Conservation (phyloP, 148 eudicot species). For the Cornus florida region DNA sequence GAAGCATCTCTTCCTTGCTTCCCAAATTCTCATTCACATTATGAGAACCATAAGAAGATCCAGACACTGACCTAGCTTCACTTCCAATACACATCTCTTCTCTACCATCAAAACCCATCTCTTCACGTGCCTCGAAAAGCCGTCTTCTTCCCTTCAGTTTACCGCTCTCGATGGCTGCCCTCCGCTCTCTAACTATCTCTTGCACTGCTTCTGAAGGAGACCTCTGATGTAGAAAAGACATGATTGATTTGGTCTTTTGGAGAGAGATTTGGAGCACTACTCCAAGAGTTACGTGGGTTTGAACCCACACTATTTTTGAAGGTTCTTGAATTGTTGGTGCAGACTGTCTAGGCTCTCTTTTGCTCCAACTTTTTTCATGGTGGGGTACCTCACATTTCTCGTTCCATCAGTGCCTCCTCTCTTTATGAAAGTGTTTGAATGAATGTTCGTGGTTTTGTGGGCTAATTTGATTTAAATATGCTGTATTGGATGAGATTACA, state of each 20-base stretch:
- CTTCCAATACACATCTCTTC: not conserved
- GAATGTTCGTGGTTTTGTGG: not conserved
- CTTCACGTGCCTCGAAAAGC: conserved; percentile 14
- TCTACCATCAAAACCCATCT: not conserved
- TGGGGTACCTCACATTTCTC: conserved; percentile 4
- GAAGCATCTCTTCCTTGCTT: not conserved
- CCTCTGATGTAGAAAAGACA: conserved; percentile 21
- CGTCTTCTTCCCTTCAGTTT: conserved; percentile 17
- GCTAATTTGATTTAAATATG: not conserved
- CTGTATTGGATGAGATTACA: conserved; percentile 14
- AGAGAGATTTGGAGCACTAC: conserved; percentile 10
- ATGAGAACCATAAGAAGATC: not conserved
- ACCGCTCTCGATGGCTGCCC: conserved; percentile 1
- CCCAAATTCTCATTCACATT: conserved; percentile 10
- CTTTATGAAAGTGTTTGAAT: not conserved
- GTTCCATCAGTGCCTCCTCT: not conserved
- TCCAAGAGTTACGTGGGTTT: not conserved
- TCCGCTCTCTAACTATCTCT: not conserved
- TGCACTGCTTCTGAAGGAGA: not conserved
- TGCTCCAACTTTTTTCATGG: not conserved
- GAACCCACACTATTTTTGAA: not conserved
- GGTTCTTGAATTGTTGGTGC: not conserved
- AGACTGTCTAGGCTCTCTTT: not conserved
- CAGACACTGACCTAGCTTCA: not conserved
- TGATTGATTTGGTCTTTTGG: conserved; percentile 11